Evolutionary conservation across 192 early-diverging fungal genomes (phyloP).

Genomic region (Geranomyces michiganensis): DNA sequence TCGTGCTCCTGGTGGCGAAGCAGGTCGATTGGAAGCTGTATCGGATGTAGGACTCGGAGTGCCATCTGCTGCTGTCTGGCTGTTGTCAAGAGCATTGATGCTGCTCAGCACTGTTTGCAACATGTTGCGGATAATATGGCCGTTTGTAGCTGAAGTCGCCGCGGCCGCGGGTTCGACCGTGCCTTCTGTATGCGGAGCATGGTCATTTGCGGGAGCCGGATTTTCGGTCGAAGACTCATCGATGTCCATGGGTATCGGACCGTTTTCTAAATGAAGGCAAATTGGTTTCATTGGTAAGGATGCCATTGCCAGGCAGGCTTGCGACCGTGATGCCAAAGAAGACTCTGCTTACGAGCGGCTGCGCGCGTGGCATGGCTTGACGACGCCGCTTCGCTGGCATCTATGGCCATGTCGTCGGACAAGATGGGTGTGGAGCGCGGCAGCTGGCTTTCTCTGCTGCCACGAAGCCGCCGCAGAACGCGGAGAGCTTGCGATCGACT

Average conservation of each 20-base stretch:
- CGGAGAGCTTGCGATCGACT: conserved; percentile 9
- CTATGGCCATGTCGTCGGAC: background rate
- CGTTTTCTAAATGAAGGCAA: too few species aligned
- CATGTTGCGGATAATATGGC: conserved; percentile 10
- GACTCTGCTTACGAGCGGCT: background rate
- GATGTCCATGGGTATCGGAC: too few species aligned
- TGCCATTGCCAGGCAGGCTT: too few species aligned
- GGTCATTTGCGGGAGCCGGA: too few species aligned
- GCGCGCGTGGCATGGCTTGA: background rate
- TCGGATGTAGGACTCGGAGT: background rate
- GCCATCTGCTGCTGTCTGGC: background rate
- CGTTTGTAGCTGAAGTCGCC: background rate
- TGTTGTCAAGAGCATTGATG: background rate
- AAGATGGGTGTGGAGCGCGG: background rate
- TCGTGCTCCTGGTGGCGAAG: background rate
- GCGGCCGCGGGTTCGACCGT: background rate
- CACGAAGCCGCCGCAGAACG: background rate
- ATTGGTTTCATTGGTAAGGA: too few species aligned
- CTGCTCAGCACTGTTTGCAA: conserved; percentile 22
- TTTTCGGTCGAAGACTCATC: too few species aligned
- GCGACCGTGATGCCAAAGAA: too few species aligned
- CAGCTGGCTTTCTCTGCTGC: background rate
- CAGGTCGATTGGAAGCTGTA: background rate
- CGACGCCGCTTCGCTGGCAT: background rate
- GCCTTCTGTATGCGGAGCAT: background rate